A percentile compares a stretch with the other conserved stretches of the same genome.
These are phyloP conservation scores for Fusarium anguioides DNA, from an alignment of 2,329 filamentous ascomycete species.

Conservation along the genomic window DNA sequence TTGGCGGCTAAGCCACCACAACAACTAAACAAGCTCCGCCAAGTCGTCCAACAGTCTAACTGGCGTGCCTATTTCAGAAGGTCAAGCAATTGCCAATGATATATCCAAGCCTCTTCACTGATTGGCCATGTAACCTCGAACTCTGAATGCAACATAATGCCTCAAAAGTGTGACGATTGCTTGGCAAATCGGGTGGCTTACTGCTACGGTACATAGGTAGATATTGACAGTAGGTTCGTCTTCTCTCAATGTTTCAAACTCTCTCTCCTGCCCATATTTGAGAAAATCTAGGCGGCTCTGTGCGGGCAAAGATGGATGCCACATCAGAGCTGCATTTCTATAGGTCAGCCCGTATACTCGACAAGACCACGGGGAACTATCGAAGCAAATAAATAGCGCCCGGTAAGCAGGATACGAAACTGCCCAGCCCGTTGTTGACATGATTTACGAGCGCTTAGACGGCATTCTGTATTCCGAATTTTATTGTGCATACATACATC, in stretches of 20 bases:
- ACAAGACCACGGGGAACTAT: neutral
- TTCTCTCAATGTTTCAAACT: constrained; percentile 4
- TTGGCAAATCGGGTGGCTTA: neutral
- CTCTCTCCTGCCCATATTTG: neutral
- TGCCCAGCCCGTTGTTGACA: neutral
- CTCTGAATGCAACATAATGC: neutral
- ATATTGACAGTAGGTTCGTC: neutral
- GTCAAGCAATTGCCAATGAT: constrained; percentile 3
- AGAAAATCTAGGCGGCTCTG: constrained; percentile 3
- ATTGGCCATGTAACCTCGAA: neutral
- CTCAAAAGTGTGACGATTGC: neutral
- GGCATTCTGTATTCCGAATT: constrained; percentile 1
- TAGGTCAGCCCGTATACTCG: constrained; percentile 26
- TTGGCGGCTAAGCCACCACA: constrained; percentile 8
- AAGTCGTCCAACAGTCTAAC: too few species aligned
- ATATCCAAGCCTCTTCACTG: neutral
- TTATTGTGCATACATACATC: neutral
- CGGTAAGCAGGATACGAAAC: constrained; percentile 11
- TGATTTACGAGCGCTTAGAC: constrained; percentile 8
- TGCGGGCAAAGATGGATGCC: neutral
- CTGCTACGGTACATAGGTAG: too few species aligned
- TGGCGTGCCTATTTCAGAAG: constrained; percentile 33
- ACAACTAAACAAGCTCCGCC: constrained; percentile 25
- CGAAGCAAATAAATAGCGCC: neutral
- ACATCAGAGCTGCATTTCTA: neutral